Percentiles rank a stretch among this genome's conserved stretches.
These are phyloP conservation scores for Leccinum solheimii DNA, from an alignment of 1,284 basidiomycete genomes.

Conservation along the genomic window DNA sequence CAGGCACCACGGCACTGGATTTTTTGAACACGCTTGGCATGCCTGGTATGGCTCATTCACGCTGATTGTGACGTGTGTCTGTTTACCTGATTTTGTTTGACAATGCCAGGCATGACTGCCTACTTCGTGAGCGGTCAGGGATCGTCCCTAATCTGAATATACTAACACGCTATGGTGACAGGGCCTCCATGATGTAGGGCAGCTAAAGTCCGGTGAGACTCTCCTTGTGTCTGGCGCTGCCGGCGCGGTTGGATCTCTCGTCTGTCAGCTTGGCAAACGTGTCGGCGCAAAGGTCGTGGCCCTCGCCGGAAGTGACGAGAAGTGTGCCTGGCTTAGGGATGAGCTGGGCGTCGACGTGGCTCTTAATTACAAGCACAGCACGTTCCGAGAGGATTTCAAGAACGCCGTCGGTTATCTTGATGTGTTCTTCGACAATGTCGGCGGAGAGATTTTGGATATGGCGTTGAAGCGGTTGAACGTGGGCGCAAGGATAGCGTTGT, in stretches of 20 bases:
- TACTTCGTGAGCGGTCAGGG: constrained; percentile 61
- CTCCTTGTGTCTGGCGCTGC: constrained; percentile 88
- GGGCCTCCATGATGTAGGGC: constrained; percentile 81
- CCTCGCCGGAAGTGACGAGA: constrained; percentile 69
- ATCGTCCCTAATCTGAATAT: background rate
- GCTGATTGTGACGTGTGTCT: background rate
- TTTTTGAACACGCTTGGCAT: constrained; percentile 75
- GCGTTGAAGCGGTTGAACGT: constrained; percentile 73
- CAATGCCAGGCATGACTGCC: constrained; percentile 67
- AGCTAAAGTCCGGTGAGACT: constrained; percentile 79
- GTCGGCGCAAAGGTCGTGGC: constrained; percentile 80
- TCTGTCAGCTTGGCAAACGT: constrained; percentile 76
- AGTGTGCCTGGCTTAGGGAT: constrained; percentile 79
- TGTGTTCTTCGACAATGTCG: constrained; percentile 88
- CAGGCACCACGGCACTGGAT: constrained; percentile 65
- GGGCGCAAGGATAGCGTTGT: constrained; percentile 75
- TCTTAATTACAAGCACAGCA: constrained; percentile 84
- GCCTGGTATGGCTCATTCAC: constrained; percentile 48
- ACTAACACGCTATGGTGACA: constrained; percentile 31
- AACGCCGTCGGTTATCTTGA: constrained; percentile 64
- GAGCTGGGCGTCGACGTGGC: constrained; percentile 82
- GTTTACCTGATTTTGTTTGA: constrained; percentile 5
- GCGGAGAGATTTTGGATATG: constrained; percentile 81
- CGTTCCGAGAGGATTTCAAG: constrained; percentile 69
- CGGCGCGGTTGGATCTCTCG: constrained; percentile 79